Evolutionary conservation across 2,329 filamentous ascomycete species (phyloP).

Genomic region (Knoxdaviesia capensis): DNA sequence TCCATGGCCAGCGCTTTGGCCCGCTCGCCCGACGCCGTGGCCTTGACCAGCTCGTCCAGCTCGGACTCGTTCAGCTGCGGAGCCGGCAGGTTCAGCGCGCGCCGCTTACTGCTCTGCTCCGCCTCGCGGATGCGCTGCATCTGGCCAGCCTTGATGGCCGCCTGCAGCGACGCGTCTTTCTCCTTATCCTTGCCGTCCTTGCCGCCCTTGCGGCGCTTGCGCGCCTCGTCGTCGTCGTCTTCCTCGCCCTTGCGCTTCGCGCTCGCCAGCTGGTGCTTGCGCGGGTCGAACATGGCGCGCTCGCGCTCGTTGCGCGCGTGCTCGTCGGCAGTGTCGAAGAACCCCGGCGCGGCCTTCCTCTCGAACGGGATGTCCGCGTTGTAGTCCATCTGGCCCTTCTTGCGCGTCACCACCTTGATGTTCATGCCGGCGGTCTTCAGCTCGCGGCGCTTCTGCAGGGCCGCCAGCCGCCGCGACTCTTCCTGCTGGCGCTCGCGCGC

Average conservation of each 20-base stretch:
- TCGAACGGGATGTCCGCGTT: slow-evolving; percentile 98
- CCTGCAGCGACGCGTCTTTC: slow-evolving; percentile 52
- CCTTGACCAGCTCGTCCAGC: slow-evolving; percentile 94
- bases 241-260: slow-evolving; percentile 76
- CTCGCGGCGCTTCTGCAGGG: slow-evolving; percentile 86
- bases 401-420: slow-evolving; percentile 79
- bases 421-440: slow-evolving; percentile 97
- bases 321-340: slow-evolving; percentile 85
- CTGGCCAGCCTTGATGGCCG: slow-evolving; percentile 81
- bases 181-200: slow-evolving; percentile 41
- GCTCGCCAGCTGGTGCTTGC: slow-evolving; percentile 73
- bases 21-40: slow-evolving; percentile 83
- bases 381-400: slow-evolving; percentile 97
- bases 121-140: slow-evolving; percentile 90
- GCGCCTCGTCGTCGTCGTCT: slow-evolving; percentile 62
- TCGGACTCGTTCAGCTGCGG: slow-evolving; percentile 88
- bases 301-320: slow-evolving; percentile 62
- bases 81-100: slow-evolving; percentile 60
- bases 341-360: slow-evolving; percentile 70
- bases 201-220: slow-evolving; percentile 75
- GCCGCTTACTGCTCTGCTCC: slow-evolving; percentile 87
- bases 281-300: slow-evolving; percentile 70
- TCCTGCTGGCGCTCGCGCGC: slow-evolving; percentile 88
- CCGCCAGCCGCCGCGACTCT: slow-evolving; percentile 74
- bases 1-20: slow-evolving; percentile 56